phyloP scores from a whole-genome alignment of 108 stramenopile species.

The Poteriospumella lacustris region DNA sequence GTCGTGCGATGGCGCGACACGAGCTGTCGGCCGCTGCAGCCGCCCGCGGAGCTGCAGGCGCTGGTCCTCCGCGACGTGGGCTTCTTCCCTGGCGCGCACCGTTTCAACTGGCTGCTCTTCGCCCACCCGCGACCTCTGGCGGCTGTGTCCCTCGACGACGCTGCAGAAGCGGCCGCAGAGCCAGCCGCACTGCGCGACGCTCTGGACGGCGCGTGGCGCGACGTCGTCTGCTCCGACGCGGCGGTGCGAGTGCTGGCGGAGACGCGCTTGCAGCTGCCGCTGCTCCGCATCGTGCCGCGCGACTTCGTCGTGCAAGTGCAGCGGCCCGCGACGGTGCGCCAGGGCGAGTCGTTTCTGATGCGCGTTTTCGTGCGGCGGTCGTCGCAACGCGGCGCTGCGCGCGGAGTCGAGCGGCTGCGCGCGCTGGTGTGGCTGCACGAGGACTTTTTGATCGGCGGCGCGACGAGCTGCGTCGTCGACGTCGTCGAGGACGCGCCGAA shows the following conservation, averaged over 20 bases:
- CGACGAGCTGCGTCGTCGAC: not conserved
- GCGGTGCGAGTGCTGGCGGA: not conserved
- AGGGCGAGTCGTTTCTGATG: not conserved
- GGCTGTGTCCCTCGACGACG: too few species aligned
- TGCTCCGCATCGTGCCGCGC: not conserved
- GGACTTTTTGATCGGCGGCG: not conserved
- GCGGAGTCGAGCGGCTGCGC: not conserved
- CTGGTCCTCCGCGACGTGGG: too few species aligned
- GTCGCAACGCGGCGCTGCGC: not conserved
- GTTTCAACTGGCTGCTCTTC: too few species aligned
- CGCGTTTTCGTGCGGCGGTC: not conserved
- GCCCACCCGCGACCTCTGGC: too few species aligned
- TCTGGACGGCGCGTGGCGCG: too few species aligned
- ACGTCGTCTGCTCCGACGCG: too few species aligned
- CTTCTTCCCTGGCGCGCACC: too few species aligned
- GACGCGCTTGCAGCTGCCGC: not conserved
- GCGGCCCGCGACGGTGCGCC: not conserved
- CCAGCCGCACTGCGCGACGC: too few species aligned
- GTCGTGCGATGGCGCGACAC: too few species aligned
- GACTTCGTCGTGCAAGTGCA: not conserved
- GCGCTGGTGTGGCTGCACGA: not conserved
- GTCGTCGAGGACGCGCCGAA: not conserved
- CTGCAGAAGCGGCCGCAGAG: too few species aligned
- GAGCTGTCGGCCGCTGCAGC: too few species aligned
- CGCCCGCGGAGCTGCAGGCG: too few species aligned